phyloP scores from a whole-genome alignment of 176 grass and related monocot genomes.

The Tillandsia leiboldiana region DNA sequence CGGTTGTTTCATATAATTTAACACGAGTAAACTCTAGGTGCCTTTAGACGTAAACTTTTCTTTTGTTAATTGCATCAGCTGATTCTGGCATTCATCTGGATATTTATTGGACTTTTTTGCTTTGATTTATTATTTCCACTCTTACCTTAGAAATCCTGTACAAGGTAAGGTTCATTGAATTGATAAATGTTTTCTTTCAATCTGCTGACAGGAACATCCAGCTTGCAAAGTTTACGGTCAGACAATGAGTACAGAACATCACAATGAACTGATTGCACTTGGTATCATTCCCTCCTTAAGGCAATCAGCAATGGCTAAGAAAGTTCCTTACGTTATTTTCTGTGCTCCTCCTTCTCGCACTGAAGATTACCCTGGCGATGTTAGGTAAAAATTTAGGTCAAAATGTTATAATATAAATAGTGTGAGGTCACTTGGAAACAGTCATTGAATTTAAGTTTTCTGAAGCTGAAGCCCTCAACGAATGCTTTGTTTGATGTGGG shows the following conservation, averaged over 20 bases:
- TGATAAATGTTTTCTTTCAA: background rate
- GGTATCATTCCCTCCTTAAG: conserved; percentile 61
- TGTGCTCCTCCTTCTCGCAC: conserved; percentile 71
- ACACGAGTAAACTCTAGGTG: too few species aligned
- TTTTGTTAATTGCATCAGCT: too few species aligned
- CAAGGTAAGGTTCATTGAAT: background rate
- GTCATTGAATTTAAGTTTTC: too few species aligned
- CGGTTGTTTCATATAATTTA: too few species aligned
- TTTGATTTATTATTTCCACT: background rate
- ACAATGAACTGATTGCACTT: conserved; percentile 50
- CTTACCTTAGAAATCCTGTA: background rate
- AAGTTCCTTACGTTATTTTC: conserved; percentile 72
- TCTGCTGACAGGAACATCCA: conserved; percentile 47
- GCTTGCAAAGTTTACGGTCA: conserved; percentile 63
- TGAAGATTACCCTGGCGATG: conserved; percentile 63
- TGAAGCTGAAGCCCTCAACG: too few species aligned
- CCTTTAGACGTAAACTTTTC: too few species aligned
- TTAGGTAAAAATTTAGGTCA: conserved; percentile 38
- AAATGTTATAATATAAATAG: background rate
- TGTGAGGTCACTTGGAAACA: too few species aligned
- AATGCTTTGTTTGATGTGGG: too few species aligned
- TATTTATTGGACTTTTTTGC: background rate
- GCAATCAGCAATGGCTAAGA: conserved; percentile 26
- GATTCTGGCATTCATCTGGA: background rate
- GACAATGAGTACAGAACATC: conserved; percentile 71